Conservation (phyloP, 2,329 filamentous ascomycete species). For the Cladosporium austrohemisphaericum region DNA sequence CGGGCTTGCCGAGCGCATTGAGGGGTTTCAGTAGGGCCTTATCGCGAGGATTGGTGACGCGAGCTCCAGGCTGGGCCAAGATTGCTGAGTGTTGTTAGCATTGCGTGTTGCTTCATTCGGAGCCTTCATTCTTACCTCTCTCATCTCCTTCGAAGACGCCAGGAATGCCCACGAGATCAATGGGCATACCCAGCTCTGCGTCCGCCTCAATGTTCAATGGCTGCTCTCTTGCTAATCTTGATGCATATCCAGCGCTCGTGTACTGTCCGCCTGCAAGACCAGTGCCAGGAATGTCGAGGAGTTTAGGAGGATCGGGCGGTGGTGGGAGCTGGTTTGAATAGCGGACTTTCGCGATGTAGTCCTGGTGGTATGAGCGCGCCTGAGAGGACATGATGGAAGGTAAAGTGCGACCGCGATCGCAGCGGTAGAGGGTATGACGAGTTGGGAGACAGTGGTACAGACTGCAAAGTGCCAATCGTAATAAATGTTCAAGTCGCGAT, state of each 20-base stretch:
- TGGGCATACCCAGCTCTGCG: constrained; percentile 94
- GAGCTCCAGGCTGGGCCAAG: constrained; percentile 68
- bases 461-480: not conserved
- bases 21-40: constrained; percentile 78
- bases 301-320: constrained; percentile 89
- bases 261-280: constrained; percentile 84
- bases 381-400: constrained; percentile 19
- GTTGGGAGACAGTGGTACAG: no score
- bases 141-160: constrained; percentile 94
- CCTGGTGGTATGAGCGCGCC: constrained; percentile 65
- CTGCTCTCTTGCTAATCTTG: constrained; percentile 83
- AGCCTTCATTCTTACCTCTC: constrained; percentile 62
- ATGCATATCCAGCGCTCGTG: constrained; percentile 84
- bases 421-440: not conserved
- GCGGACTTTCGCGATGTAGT: constrained; percentile 93
- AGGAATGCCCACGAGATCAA: constrained; percentile 91
- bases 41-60: constrained; percentile 76
- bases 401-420: not conserved
- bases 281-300: constrained; percentile 93
- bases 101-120: not conserved
- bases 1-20: constrained; percentile 78
- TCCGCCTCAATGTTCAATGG: constrained; percentile 95
- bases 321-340: constrained; percentile 95
- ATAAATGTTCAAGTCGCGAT: constrained; percentile 1
- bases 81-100: constrained; percentile 23